Evolutionary conservation across 2,329 filamentous ascomycete species (phyloP).

Genomic region (Celoporthe dispersa): DNA sequence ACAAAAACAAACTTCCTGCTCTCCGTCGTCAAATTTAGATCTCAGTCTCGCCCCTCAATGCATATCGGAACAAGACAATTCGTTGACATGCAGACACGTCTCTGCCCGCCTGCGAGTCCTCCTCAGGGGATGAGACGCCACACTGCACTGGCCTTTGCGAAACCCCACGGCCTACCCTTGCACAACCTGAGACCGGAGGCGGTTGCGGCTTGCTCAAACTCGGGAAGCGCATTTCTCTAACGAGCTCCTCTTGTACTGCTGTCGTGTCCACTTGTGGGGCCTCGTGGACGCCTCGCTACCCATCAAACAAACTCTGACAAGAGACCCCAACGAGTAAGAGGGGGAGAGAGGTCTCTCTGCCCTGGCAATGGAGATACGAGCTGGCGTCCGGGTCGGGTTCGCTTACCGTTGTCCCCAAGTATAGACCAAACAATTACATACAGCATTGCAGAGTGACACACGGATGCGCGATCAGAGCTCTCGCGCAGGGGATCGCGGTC

Average conservation of each 20-base stretch:
- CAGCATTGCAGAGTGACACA: not conserved
- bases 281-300: not conserved
- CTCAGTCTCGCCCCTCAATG: constrained; percentile 4
- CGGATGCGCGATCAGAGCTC: not conserved
- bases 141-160: constrained; percentile 24
- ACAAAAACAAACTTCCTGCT: not conserved
- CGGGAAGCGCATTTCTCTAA: constrained; percentile 4
- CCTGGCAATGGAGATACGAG: not conserved
- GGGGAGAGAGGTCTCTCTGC: not conserved
- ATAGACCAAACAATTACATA: not conserved
- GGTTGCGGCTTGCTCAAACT: constrained; percentile 18
- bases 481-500: not conserved
- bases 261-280: constrained; percentile 3
- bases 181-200: constrained; percentile 25
- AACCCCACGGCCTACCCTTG: constrained; percentile 13
- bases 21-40: not conserved
- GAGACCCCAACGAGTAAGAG: not conserved
- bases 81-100: constrained; percentile 7
- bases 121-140: constrained; percentile 27
- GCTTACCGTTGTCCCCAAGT: not conserved
- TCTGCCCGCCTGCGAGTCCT: constrained; percentile 3
- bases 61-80: constrained; percentile 1
- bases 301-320: not conserved
- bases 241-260: not conserved
- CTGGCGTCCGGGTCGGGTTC: too few species aligned